Conservation (phyloP, 371 early-diverging fungal species). For the Rhizopus stolonifer region DNA sequence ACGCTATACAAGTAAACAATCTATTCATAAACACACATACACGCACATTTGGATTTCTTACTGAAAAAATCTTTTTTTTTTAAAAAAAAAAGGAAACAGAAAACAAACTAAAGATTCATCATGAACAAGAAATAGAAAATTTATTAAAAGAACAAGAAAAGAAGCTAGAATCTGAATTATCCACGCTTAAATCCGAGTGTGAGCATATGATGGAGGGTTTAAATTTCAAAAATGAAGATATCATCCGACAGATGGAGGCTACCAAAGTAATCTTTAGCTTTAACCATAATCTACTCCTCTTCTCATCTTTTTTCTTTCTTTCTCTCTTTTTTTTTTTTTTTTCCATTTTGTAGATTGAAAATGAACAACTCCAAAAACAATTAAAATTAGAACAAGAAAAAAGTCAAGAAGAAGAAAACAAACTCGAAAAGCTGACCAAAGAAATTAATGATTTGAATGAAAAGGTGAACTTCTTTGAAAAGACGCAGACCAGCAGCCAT, state of each 20-base stretch:
- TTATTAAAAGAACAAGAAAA: slow-evolving; percentile 10
- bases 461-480: slow-evolving; percentile 17
- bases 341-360: slow-evolving; percentile 17
- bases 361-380: slow-evolving; percentile 1
- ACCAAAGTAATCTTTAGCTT: not conserved
- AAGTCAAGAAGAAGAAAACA: not conserved
- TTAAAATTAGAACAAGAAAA: slow-evolving; percentile 5
- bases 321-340: no score
- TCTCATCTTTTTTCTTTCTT: no score
- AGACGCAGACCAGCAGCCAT: slow-evolving; percentile 25
- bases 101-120: not conserved
- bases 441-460: not conserved
- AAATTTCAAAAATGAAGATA: not conserved
- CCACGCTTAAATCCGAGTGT: slow-evolving; percentile 1
- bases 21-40: no score
- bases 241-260: not conserved
- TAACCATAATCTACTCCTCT: slow-evolving; percentile 5
- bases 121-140: slow-evolving; percentile 10
- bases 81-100: not conserved
- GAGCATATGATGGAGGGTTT: slow-evolving; percentile 1
- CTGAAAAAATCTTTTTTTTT: not conserved
- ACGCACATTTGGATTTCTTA: no score
- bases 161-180: slow-evolving; percentile 4
- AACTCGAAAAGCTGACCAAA: slow-evolving; percentile 6
- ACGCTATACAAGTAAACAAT: not conserved